Evolutionary conservation across 805 yeast species (phyloP).

Genomic region (Myxozyma geophila): DNA sequence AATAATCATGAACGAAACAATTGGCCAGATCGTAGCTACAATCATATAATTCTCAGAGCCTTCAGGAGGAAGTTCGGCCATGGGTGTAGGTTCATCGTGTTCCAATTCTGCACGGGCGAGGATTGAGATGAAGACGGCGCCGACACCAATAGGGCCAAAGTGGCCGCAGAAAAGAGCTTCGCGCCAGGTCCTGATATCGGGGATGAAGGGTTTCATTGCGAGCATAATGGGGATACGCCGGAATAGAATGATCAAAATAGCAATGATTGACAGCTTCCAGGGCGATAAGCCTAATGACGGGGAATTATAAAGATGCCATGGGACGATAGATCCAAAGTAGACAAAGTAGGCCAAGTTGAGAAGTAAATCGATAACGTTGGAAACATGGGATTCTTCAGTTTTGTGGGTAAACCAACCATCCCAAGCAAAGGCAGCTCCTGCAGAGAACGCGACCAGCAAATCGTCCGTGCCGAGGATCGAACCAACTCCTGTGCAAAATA

Average conservation of each 20-base stretch:
- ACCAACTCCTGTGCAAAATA: slow-evolving; percentile 88
- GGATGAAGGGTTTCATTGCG: slow-evolving; percentile 73
- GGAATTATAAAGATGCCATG: slow-evolving; percentile 80
- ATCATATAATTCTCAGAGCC: slow-evolving; percentile 61
- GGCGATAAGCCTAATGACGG: slow-evolving; percentile 63
- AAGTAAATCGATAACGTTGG: slow-evolving; percentile 85
- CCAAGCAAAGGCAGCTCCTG: slow-evolving; percentile 94
- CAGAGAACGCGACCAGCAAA: slow-evolving; percentile 83
- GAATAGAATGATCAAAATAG: slow-evolving; percentile 72
- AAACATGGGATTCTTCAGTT: slow-evolving; percentile 84
- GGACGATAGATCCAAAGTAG: slow-evolving; percentile 87
- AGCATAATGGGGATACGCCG: slow-evolving; percentile 84
- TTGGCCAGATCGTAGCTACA: slow-evolving; percentile 76
- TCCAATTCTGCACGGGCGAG: slow-evolving; percentile 77
- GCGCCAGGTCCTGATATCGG: slow-evolving; percentile 89
- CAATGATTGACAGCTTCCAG: slow-evolving; percentile 79
- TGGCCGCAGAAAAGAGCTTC: slow-evolving; percentile 94
- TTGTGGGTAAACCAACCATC: slow-evolving; percentile 84
- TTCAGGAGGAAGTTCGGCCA: slow-evolving; percentile 53
- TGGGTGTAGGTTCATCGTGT: slow-evolving; percentile 61
- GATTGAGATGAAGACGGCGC: slow-evolving; percentile 84
- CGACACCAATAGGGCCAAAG: slow-evolving; percentile 96
- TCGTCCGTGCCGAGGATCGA: slow-evolving; percentile 88
- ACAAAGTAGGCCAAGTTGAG: slow-evolving; percentile 85
- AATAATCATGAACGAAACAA: slow-evolving; percentile 76